phyloP scores from a whole-genome alignment of 192 early-diverging fungal species.

The Coemansia sp. region DNA sequence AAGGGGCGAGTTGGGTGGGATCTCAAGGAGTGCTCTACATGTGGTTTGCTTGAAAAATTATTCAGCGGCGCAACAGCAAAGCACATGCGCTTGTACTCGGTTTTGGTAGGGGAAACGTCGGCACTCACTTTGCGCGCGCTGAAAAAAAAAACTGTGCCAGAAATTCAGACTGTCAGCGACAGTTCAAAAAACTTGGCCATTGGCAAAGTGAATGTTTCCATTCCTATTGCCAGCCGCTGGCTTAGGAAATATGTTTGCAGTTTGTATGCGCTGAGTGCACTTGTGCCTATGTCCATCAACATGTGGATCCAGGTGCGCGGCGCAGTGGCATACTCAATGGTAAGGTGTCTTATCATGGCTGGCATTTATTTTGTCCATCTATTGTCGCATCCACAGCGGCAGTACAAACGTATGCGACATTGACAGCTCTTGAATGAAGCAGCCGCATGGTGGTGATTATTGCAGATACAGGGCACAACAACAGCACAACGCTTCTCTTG shows the following conservation, averaged over 20 bases:
- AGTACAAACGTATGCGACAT: conserved; percentile 53
- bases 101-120: conserved; percentile 63
- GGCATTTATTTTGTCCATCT: conserved; percentile 62
- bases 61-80: conserved; percentile 53
- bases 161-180: conserved; percentile 60
- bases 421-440: conserved; percentile 18
- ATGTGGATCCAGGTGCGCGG: conserved; percentile 68
- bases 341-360: conserved; percentile 61
- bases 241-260: conserved; percentile 69
- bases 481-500: conserved; percentile 65
- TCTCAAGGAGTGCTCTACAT: conserved; percentile 40
- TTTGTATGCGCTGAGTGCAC: conserved; percentile 56
- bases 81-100: conserved; percentile 65
- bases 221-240: conserved; percentile 52
- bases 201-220: conserved; percentile 27
- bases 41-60: conserved; percentile 61
- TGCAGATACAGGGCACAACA: conserved; percentile 69
- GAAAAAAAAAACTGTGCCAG: conserved; percentile 57
- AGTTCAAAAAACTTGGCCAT: conserved; percentile 65
- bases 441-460: conserved; percentile 58
- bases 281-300: conserved; percentile 56
- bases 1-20: conserved; percentile 51
- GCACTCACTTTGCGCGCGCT: conserved; percentile 61
- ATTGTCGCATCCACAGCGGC: conserved; percentile 67
- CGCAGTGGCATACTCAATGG: conserved; percentile 65